Evolutionary conservation across 1,284 basidiomycete genomes (phyloP).

Genomic region (Ganoderma meredithae): DNA sequence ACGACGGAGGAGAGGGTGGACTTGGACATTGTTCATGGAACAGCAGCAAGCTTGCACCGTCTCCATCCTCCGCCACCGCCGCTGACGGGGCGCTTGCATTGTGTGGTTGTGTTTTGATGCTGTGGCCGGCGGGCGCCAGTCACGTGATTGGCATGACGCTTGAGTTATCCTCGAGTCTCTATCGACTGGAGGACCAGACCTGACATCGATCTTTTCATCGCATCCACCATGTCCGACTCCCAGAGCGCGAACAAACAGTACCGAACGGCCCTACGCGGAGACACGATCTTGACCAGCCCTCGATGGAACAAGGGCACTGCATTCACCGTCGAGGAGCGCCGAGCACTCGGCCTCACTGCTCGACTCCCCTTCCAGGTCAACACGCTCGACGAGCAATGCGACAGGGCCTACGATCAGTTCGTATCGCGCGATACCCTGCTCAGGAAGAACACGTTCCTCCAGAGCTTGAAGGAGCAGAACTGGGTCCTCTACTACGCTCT

Average conservation of each 20-base stretch:
- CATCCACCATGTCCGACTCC: slow-evolving; percentile 25
- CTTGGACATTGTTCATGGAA: slow-evolving; percentile 37
- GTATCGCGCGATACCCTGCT: slow-evolving; percentile 54
- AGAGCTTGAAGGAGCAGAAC: slow-evolving; percentile 78
- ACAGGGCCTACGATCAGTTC: slow-evolving; percentile 76
- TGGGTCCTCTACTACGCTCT: slow-evolving; percentile 79
- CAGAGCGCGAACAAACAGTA: slow-evolving; percentile 35
- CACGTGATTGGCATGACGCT: slow-evolving; percentile 8
- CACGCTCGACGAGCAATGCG: slow-evolving; percentile 78
- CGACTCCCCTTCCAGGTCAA: slow-evolving; percentile 81
- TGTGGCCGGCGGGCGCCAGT: slow-evolving; percentile 16
- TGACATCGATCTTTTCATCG: slow-evolving; percentile 2
- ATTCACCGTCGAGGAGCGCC: slow-evolving; percentile 72
- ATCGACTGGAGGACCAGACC: too few relatives aligned
- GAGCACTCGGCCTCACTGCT: slow-evolving; percentile 77
- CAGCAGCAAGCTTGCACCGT: slow-evolving; percentile 1
- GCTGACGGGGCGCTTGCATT: too few relatives aligned
- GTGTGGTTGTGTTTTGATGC: slow-evolving; percentile 21
- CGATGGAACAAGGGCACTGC: slow-evolving; percentile 80
- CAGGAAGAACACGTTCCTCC: slow-evolving; percentile 75
- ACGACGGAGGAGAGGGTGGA: slow-evolving; percentile 83
- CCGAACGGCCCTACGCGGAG: slow-evolving; percentile 63
- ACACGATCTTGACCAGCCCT: slow-evolving; percentile 66
- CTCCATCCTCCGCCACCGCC: not conserved
- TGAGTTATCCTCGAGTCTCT: too few relatives aligned